phyloP scores from a whole-genome alignment of 495 filamentous ascomycete species.

The Hypoxylon crocopeplum region DNA sequence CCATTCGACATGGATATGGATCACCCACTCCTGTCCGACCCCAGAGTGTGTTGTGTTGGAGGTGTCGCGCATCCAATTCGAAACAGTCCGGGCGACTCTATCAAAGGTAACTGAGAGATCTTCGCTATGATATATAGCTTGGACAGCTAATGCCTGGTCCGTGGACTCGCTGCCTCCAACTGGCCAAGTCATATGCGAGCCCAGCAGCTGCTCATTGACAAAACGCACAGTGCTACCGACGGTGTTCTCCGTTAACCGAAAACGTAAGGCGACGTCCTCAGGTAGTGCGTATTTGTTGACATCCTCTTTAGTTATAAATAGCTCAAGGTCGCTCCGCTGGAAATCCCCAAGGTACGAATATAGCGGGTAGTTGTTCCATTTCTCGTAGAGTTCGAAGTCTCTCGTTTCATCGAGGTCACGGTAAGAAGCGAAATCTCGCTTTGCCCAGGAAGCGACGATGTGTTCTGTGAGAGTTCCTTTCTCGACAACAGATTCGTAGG shows the following conservation, averaged over 20 bases:
- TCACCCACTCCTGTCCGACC: slow-evolving; percentile 18
- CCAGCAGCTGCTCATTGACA: slow-evolving; percentile 21
- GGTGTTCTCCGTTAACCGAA: slow-evolving; percentile 6
- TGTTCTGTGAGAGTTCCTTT: slow-evolving; percentile 16
- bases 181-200: slow-evolving; percentile 9
- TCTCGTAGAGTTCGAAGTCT: slow-evolving; percentile 10
- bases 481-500: slow-evolving; percentile 13
- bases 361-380: slow-evolving; percentile 21
- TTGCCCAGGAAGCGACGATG: slow-evolving; percentile 17
- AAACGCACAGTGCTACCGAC: slow-evolving; percentile 13
- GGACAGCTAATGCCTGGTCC: not conserved
- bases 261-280: not conserved
- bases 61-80: slow-evolving; percentile 21
- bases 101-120: slow-evolving; percentile 20
- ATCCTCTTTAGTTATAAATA: slow-evolving; percentile 9
- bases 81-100: slow-evolving; percentile 8
- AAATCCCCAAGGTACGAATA: slow-evolving; percentile 1
- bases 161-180: not conserved
- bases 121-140: slow-evolving; percentile 21
- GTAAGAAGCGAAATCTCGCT: slow-evolving; percentile 13
- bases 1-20: slow-evolving; percentile 26
- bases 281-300: not conserved
- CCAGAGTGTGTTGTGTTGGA: slow-evolving; percentile 10
- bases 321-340: slow-evolving; percentile 3
- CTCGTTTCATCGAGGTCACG: not conserved